Percentiles rank a stretch among this genome's conserved stretches.
These are phyloP conservation scores for Aspergillus heteromorphus DNA, from an alignment of 495 filamentous ascomycete genomes.

Conservation along the genomic window DNA sequence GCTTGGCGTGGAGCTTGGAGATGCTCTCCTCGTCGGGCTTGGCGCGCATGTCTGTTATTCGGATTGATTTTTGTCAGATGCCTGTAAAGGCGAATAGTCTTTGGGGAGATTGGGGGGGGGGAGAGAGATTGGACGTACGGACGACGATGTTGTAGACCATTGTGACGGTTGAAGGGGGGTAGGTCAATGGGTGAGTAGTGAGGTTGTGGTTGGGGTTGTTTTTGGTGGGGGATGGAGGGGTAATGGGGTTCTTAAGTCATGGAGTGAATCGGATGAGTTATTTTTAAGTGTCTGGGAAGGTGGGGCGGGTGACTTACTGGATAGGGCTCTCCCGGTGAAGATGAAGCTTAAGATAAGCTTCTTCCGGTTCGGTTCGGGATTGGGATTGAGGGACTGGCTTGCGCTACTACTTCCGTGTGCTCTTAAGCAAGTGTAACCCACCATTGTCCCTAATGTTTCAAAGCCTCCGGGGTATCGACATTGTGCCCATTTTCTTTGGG, in stretches of 20 bases:
- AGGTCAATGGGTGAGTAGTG: neutral
- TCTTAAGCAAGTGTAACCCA: too few species aligned
- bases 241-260: neutral
- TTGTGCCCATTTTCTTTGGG: too few species aligned
- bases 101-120: neutral
- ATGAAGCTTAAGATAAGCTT: neutral
- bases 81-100: too few species aligned
- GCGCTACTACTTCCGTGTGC: too few species aligned
- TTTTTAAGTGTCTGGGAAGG: neutral
- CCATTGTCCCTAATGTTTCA: too few species aligned
- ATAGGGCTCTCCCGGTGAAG: neutral
- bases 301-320: neutral
- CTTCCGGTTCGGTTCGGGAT: too few species aligned
- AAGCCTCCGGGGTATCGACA: too few species aligned
- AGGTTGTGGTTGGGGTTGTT: neutral
- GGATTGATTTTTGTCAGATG: neutral
- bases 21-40: conserved; percentile 56
- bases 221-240: neutral
- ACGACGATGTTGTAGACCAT: conserved; percentile 58
- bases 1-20: conserved; percentile 58
- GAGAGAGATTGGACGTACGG: conserved; percentile 32
- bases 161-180: conserved; percentile 24
- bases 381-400: too few species aligned
- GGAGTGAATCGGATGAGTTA: neutral
- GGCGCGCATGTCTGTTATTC: conserved; percentile 50